A percentile compares a stretch with the other conserved stretches of the same genome.
Conservation (phyloP, 176 grass and related monocot species). For the Avena sativa region DNA sequence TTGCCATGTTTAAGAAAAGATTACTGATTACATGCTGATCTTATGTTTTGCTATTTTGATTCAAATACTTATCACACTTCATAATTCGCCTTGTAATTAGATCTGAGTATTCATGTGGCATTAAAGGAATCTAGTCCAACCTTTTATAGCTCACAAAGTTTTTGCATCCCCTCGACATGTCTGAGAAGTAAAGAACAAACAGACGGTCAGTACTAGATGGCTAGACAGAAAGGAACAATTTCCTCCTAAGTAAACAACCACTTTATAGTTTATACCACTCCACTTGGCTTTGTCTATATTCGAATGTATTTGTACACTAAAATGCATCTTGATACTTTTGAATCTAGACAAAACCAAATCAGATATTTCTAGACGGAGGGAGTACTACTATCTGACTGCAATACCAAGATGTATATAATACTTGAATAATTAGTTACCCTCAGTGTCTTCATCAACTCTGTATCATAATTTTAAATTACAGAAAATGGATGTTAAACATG, state of each 20-base stretch:
- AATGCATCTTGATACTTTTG: no score
- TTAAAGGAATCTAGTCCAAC: conserved; percentile 15
- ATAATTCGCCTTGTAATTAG: not conserved
- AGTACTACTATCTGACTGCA: not conserved
- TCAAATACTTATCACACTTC: not conserved
- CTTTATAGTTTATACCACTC: not conserved
- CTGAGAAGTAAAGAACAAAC: conserved; percentile 33
- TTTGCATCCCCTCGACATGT: conserved; percentile 39
- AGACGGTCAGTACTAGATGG: not conserved
- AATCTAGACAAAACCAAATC: no score
- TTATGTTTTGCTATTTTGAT: not conserved
- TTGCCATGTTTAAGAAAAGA: not conserved
- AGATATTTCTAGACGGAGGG: no score
- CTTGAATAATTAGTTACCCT: conserved; percentile 48
- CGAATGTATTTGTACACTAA: no score
- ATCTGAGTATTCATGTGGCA: not conserved
- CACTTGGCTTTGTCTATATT: no score
- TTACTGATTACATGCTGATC: not conserved
- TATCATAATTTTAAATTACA: conserved; percentile 21
- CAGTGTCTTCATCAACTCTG: conserved; percentile 54
- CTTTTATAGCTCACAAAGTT: conserved; percentile 24
- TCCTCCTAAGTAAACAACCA: not conserved
- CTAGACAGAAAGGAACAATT: not conserved
- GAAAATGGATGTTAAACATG: no score
- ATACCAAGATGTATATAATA: not conserved